Conservation (phyloP, 805 yeast species). For the Candida maesae region DNA sequence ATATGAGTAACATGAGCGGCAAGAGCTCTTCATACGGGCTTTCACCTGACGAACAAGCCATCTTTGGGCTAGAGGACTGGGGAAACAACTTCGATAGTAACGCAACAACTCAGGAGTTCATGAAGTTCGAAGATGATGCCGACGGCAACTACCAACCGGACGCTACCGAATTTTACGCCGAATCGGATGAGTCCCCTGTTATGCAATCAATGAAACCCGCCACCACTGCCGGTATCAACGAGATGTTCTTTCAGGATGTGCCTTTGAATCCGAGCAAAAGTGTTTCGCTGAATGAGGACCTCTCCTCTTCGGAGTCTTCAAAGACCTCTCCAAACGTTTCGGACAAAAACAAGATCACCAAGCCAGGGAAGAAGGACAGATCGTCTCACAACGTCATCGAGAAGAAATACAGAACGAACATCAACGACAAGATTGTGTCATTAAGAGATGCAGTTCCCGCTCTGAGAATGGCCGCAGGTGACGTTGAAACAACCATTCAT, state of each 20-base stretch:
- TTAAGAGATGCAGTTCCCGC: slow-evolving; percentile 78
- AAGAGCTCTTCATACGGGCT: slow-evolving; percentile 21
- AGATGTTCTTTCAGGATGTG: slow-evolving; percentile 1
- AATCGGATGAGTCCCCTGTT: not conserved
- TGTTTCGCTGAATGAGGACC: slow-evolving; percentile 6
- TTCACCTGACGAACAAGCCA: slow-evolving; percentile 20
- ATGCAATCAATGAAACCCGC: not conserved
- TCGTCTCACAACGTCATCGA: slow-evolving; percentile 77
- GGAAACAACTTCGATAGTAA: slow-evolving; percentile 1
- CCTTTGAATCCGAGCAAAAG: not conserved
- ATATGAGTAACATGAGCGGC: slow-evolving; percentile 17
- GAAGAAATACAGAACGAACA: slow-evolving; percentile 74
- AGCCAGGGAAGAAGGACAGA: slow-evolving; percentile 46
- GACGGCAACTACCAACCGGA: not conserved
- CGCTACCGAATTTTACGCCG: not conserved
- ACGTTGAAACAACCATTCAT: slow-evolving; percentile 38
- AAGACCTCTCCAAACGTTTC: slow-evolving; percentile 5
- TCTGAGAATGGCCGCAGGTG: slow-evolving; percentile 56
- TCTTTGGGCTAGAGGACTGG: slow-evolving; percentile 19
- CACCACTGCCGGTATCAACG: not conserved
- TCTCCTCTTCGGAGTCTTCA: slow-evolving; percentile 8
- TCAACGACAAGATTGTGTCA: slow-evolving; percentile 64
- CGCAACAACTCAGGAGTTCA: not conserved
- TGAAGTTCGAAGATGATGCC: slow-evolving; percentile 1
- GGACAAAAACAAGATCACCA: slow-evolving; percentile 27